Conservation (phyloP, 75 land plant genomes). For the Gnetum montanum region DNA sequence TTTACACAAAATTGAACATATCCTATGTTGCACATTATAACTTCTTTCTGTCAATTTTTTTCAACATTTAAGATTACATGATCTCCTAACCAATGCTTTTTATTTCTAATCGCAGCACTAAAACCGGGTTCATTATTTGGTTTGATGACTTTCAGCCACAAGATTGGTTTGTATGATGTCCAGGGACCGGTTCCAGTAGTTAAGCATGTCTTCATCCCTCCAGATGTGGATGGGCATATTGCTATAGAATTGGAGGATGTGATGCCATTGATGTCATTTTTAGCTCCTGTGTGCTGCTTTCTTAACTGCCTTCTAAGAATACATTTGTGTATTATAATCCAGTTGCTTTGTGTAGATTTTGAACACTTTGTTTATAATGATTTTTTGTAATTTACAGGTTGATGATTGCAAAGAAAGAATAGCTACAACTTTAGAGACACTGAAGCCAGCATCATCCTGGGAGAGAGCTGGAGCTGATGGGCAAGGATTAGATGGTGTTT, state of each 20-base stretch:
- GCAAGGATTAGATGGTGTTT: conserved; percentile 80
- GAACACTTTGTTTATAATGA: not conserved
- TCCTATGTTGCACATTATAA: too few species aligned
- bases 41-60: too few species aligned
- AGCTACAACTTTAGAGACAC: conserved; percentile 88
- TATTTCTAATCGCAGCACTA: conserved; percentile 47
- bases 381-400: conserved; percentile 44
- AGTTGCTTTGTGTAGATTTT: conserved; percentile 1
- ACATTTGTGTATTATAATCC: too few species aligned
- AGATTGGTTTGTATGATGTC: conserved; percentile 91
- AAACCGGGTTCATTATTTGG: conserved; percentile 90
- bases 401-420: conserved; percentile 88
- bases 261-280: conserved; percentile 83
- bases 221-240: conserved; percentile 58
- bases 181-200: conserved; percentile 96
- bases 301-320: too few species aligned
- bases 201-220: conserved; percentile 76
- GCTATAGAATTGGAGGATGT: conserved; percentile 78
- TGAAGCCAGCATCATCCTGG: conserved; percentile 96
- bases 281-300: conserved; percentile 90
- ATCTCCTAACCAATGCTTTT: conserved; percentile 1
- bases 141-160: conserved; percentile 92
- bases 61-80: too few species aligned
- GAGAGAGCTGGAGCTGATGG: conserved; percentile 88
- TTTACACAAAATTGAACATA: not conserved